Evolutionary conservation across 2,329 filamentous ascomycete genomes (phyloP), one percentile per base, ranked within the genome.

Genomic region (Colletotrichum sp.): DNA sequence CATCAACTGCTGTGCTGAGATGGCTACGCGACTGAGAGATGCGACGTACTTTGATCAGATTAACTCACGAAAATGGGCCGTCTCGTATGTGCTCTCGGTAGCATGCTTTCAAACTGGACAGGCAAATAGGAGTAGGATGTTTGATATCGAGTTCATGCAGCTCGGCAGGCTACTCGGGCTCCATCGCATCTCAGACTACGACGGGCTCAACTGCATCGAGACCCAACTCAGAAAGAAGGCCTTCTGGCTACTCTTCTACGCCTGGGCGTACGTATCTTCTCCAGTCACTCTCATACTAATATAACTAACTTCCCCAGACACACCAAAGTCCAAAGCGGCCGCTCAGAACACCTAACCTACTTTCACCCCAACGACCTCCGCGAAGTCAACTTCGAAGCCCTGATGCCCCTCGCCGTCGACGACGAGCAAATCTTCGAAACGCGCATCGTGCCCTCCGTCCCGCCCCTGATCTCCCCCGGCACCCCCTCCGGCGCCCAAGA

Each of bases 181-280:
- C 4, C 84, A 85, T 66, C 77, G 79, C 4, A 79, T 84, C 1
- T 80, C 81, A 0, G 81, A 80, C 18, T 84, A 84, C 63, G 79
- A 79, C 13, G 82, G 81, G 2, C 77, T 83, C 3, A 82, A 83
- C 52, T 79, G 76, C 39, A 82, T 85, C 16, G 83, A 85, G 66
- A 81, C 79, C 0, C 84, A 85, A 57, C 76, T 85, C 5, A 78
- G 84, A 13, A 85, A 85, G 66, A 85, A 84, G 72, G 83, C 80
- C 0, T 85, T 85, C 55, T 85, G 83, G 82, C 72, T 85, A 15
- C 79, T 82, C 10, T 84, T 85, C 18, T 85, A 85, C 55, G 78
- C 77, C 1, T 84, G 81, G 36, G 77, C 78, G 79, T 80, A 39
- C 57, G 78, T 49, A 49, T 32, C 2, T 9, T 10, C 30, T 6